Percentiles rank a stretch among this genome's conserved stretches.
These are phyloP conservation scores for Sclerotinia subarctica DNA, from an alignment of 2,329 filamentous ascomycete species.

Conservation along the genomic window DNA sequence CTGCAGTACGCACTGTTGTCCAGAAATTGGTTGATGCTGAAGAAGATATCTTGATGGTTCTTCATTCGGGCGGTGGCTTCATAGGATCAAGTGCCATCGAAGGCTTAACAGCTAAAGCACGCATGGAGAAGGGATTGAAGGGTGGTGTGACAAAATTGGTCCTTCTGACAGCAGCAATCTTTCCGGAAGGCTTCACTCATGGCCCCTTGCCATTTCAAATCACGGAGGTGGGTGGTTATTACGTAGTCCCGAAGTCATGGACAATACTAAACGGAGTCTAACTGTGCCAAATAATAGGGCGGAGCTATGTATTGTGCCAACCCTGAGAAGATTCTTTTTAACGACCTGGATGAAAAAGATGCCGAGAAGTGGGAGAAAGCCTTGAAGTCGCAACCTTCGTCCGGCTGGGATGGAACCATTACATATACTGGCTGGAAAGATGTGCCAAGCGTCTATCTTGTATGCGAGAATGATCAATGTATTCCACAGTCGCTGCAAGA, in stretches of 20 bases:
- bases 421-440: not conserved
- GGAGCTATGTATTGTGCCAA: not conserved
- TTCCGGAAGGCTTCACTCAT: not conserved
- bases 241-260: not conserved
- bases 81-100: slow-evolving; percentile 30
- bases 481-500: not conserved
- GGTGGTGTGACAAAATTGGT: slow-evolving; percentile 29
- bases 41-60: slow-evolving; percentile 29
- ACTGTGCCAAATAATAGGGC: not conserved
- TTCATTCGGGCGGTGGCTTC: slow-evolving; percentile 32
- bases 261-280: not conserved
- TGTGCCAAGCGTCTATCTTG: not conserved
- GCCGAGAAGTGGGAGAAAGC: not conserved
- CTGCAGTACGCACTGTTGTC: slow-evolving; percentile 25
- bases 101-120: slow-evolving; percentile 22
- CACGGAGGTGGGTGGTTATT: not conserved
- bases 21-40: slow-evolving; percentile 24
- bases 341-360: not conserved
- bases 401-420: not conserved
- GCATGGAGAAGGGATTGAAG: slow-evolving; percentile 12
- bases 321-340: not conserved
- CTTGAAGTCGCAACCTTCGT: not conserved
- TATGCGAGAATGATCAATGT: slow-evolving; percentile 8
- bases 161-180: not conserved
- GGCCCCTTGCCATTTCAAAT: not conserved